Base-by-base conservation (phyloP, 257 asterid genomes). In the Jaltomata sinuosa region DNA sequence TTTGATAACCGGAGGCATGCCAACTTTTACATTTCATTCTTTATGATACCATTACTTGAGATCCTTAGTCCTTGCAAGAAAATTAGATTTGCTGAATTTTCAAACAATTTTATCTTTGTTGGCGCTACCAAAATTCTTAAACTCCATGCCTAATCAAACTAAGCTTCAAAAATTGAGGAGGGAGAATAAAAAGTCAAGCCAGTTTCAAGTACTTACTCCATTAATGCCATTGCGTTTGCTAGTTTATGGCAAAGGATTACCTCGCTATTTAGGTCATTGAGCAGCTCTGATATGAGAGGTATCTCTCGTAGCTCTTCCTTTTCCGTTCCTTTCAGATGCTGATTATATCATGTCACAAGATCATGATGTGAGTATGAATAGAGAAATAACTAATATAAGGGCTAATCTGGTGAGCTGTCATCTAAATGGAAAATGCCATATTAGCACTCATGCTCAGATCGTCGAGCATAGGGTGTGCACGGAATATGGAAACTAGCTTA, bases 271-370 rank as follows among this genome's bases (percentile, higher is more conserved):
- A 95, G 69, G 89, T 96, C 97, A 32, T 84, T 90, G 71, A 94
- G 85, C 65, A 92, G 79, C 61, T 94, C 98, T 31, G 89, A 76
- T 84, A 86, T 88, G 79, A 90, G 89, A 78, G 96, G 94, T 86
- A 96, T 90, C 92, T 94, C 97, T 76, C 92, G 93, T 84, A 92
- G 90, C 93, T 88, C 93, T 84, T 92, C 93, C 88, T 86, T 93
- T 83, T 88, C 88, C 74, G 91, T 67, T 84, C 79, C 92, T 86
- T 87, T 92, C 90, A 96, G 85, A 87, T 92, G 89, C 99, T 96
- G 95, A 87, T 80, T 22, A 79, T 11, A 31, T 19, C 16, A 32
- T 32, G 49, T 64, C 38, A 25, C 52, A 52, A 50, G 9, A 57
- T 25, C 18, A 57, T 67, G 32, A 18, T 52, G 82, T 52, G 32